Conservation (phyloP, 129 eudicot species). For the Apium graveolens region DNA sequence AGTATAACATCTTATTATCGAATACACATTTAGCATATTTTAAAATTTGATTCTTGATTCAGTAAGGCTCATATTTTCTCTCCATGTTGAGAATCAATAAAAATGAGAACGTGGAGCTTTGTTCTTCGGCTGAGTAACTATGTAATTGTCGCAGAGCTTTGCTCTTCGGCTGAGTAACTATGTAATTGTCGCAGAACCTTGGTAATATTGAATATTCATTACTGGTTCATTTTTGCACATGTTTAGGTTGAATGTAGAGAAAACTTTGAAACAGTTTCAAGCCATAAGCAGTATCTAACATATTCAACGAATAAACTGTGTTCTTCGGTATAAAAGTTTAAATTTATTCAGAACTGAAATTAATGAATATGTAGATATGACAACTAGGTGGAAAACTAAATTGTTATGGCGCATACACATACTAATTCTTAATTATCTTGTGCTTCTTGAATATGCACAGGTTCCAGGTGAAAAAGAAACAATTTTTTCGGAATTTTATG, state of each 20-base stretch:
- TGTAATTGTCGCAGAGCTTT: not conserved
- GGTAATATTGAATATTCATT: not conserved
- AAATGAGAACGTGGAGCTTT: not conserved
- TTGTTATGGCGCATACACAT: not conserved
- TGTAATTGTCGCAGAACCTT: not conserved
- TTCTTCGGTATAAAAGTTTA: not conserved
- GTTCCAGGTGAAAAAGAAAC: constrained; percentile 8
- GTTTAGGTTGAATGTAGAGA: not conserved
- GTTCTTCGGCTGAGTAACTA: not conserved
- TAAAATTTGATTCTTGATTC: not conserved
- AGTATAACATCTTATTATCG: not conserved
- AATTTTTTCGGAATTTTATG: not conserved
- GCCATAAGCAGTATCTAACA: not conserved
- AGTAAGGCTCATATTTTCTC: not conserved
- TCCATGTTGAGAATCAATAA: not conserved
- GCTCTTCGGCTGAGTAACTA: not conserved
- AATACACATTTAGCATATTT: not conserved
- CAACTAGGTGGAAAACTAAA: not conserved
- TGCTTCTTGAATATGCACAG: not conserved
- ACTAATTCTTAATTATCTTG: not conserved
- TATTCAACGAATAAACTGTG: not conserved
- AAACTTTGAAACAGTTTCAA: not conserved
- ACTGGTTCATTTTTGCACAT: not conserved
- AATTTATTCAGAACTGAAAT: not conserved
- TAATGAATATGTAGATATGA: not conserved